A percentile compares a stretch with the other conserved stretches of the same genome.
phyloP scores from a whole-genome alignment of 2,329 filamentous ascomycete species.

The Teratosphaeria gauchensis region DNA sequence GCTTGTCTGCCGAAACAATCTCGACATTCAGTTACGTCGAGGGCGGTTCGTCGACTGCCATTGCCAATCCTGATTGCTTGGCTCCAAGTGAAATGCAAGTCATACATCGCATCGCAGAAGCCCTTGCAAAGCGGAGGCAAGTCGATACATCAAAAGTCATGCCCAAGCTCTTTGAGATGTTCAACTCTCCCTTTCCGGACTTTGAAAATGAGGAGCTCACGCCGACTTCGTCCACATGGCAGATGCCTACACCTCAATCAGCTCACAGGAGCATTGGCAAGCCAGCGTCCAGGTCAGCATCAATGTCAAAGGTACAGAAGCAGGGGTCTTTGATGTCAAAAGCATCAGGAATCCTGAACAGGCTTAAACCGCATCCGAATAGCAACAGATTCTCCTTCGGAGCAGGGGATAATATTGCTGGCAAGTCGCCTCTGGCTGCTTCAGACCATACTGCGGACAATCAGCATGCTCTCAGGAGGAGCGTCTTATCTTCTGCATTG shows the following conservation, averaged over 20 bases:
- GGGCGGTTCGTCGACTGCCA: conserved; percentile 25
- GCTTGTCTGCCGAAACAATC: conserved; percentile 18
- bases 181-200: conserved; percentile 5
- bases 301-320: conserved; percentile 8
- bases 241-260: background rate
- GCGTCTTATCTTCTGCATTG: conserved; percentile 14
- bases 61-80: background rate
- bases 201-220: background rate
- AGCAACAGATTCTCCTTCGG: conserved; percentile 35
- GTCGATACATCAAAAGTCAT: conserved; percentile 24
- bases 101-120: conserved; percentile 25
- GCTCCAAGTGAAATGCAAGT: conserved; percentile 19
- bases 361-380: conserved; percentile 16
- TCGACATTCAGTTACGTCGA: conserved; percentile 28
- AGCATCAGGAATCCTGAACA: conserved; percentile 23
- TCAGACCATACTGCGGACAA: conserved; percentile 4
- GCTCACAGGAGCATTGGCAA: background rate
- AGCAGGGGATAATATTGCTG: conserved; percentile 30
- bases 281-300: background rate
- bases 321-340: conserved; percentile 18
- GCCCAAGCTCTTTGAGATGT: conserved; percentile 26
- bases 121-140: conserved; percentile 28
- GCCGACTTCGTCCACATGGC: background rate
- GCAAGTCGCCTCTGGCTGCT: background rate
- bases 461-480: conserved; percentile 15